Evolutionary conservation across 192 early-diverging fungal species (phyloP), one percentile per base, ranked within the genome.

Genomic region (Coemansia sp.): DNA sequence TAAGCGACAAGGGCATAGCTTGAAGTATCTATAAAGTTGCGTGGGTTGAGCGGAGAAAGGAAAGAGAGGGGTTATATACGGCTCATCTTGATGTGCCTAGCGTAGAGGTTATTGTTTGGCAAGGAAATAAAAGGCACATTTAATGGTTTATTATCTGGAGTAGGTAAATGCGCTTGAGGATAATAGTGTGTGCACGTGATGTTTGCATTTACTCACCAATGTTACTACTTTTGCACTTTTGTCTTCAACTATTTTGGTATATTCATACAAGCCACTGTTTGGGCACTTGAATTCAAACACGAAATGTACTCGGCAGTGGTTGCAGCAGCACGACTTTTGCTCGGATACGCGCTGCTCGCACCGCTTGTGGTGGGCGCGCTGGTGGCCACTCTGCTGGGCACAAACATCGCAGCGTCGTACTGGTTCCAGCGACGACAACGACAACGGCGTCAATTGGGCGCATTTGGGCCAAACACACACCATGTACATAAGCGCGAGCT

Each of bases 391-490:
- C 72, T 82, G 14, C 66, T 82, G 4, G 48, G 29, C 22, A 59
- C 72, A 11, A 82, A 82, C 55, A 56, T 82, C 6, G n/a, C 59
- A 6, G 63, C 65, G 4, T 82, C 80, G 7, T 78, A 74, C 61
- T 74, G 65, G 71, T 82, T 78, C 62, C 75, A 78, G 45, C 67
- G 59, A 6, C 64, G 55, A 21, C 64, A 56, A 25, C 8, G 3
- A 27, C 5, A 48, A 31, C 12, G 4, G 25, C 29, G 31, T 8
- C 31, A 35, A 35, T 6, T 8, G 8, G 31, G 31, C 31, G 31
- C 31, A 47, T 56, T 61, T 26, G 35, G 37, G 16, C n/a, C 23
- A n/a, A 45, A 5, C 41, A 45, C 11, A 45, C 41, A n/a, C 41
- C 41, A 10, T n/a, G 14, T 45, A 10, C 43, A 53, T 0, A 41